A percentile compares a stretch with the other conserved stretches of the same genome.
Evolutionary conservation across 768 basidiomycete species (phyloP).

Genomic region (Grammothele lineata): DNA sequence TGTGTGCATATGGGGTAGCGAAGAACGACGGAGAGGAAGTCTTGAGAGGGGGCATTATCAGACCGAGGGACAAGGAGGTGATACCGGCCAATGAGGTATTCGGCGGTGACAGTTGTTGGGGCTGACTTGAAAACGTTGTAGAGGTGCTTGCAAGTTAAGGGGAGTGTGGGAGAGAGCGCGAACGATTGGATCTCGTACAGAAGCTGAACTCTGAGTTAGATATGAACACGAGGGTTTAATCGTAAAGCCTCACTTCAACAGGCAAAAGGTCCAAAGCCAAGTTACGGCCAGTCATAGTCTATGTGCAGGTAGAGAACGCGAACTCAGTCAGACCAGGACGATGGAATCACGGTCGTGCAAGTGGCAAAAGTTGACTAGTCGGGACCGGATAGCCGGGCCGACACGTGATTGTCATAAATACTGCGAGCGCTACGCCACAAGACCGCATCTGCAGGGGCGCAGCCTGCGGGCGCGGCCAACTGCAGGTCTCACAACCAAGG

Average conservation of each 20-base stretch:
- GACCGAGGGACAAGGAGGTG: background rate
- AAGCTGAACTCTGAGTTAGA: conserved; percentile 37
- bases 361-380: too few species aligned
- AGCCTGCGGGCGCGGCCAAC: too few species aligned
- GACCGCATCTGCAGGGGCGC: too few species aligned
- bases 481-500: background rate
- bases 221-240: too few species aligned
- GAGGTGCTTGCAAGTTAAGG: conserved; percentile 51
- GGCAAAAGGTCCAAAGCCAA: conserved; percentile 27
- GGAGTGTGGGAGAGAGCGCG: conserved; percentile 62
- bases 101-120: conserved; percentile 55
- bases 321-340: too few species aligned
- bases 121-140: conserved; percentile 50
- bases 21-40: conserved; percentile 44
- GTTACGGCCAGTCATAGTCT: background rate
- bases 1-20: conserved; percentile 46
- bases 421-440: too few species aligned
- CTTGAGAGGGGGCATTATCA: conserved; percentile 10
- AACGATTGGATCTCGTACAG: conserved; percentile 73
- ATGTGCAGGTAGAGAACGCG: too few species aligned
- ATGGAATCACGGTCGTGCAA: too few species aligned
- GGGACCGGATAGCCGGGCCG: too few species aligned
- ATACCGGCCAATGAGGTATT: conserved; percentile 50
- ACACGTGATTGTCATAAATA: too few species aligned
- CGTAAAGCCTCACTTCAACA: conserved; percentile 30